Conservation (phyloP, 495 filamentous ascomycete genomes). For the Penicillium paxilli region DNA sequence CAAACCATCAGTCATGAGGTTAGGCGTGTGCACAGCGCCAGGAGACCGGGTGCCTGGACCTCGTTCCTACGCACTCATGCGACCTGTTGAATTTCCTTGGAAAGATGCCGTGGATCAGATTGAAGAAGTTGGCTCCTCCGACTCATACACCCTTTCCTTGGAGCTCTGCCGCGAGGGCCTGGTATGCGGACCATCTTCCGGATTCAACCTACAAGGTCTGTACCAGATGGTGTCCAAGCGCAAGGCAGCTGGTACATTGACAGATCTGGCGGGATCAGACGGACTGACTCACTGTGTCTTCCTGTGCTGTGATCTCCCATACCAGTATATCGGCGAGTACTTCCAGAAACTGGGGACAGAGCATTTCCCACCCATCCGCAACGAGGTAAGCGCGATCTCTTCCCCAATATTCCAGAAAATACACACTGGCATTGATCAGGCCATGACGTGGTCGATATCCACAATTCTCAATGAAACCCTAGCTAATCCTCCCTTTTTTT, state of each 20-base stretch:
- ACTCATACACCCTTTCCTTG: conserved; percentile 56
- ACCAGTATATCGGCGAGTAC: conserved; percentile 63
- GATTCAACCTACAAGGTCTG: conserved; percentile 56
- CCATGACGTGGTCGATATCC: neutral
- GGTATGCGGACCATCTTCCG: conserved; percentile 61
- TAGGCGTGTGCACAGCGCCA: conserved; percentile 55
- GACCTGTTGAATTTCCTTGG: conserved; percentile 59
- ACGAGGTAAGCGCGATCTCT: conserved; percentile 46
- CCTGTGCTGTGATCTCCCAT: conserved; percentile 61
- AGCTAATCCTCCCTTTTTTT: neutral
- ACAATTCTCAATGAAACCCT: neutral
- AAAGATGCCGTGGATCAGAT: conserved; percentile 51
- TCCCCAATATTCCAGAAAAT: too few species aligned
- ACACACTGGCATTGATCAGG: neutral
- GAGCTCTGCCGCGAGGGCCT: conserved; percentile 56
- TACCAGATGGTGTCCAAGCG: conserved; percentile 50
- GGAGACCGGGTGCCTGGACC: conserved; percentile 61
- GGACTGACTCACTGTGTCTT: conserved; percentile 58
- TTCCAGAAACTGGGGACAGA: conserved; percentile 52
- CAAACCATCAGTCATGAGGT: conserved; percentile 50
- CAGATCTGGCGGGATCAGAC: conserved; percentile 42
- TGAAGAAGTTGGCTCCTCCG: conserved; percentile 52
- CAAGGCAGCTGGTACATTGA: conserved; percentile 44
- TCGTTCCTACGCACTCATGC: conserved; percentile 51
- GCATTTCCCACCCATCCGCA: conserved; percentile 57